Base-by-base conservation (phyloP, 352 stramenopile genomes). In the Phytophthora tentaculata region DNA sequence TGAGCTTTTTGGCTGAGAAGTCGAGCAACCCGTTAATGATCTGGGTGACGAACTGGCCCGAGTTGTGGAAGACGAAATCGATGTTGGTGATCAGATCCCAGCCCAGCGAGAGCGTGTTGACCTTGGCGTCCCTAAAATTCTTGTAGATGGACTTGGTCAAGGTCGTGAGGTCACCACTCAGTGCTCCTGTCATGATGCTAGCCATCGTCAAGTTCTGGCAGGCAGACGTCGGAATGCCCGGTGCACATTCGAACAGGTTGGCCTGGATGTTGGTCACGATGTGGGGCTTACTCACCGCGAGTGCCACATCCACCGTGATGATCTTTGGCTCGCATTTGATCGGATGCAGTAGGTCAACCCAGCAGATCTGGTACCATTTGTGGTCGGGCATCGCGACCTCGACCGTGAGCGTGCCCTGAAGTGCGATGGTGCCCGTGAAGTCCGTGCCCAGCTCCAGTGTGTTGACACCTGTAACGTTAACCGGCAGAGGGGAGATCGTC, bases 291-390 rank as follows among this genome's bases (percentile, higher is more conserved):
- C 64, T 45, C 22, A 91, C 57, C 10, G 61, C 61, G 37, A 89
- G 55, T 19, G 57, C 64, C 26, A 88, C 62, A 20, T 82, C 66
- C 19, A 88, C 65, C 28, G 63, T 73, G 23, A 89, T 49, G 6
- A 64, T 69, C 39, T 74, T 49, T 14, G 83, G 71, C 28, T 59
- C 54, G 58, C 83, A 91, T 41, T 72, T 67, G 22, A 69, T 69
- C 24, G 79, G 79, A 67, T 88, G 69, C 49, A 89, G 61, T 41
- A 82, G 48, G 68, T 87, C 68, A 49, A 80, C 78, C 75, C 77
- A 88, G 77, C 81, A 88, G 51, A 89, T 69, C 56, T 85, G 72
- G 61, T 79, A 89, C 80, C 83, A 91, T 58, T 83, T 80, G 61
- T 84, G 72, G 67, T 89, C 58, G 26, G 77, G 71, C 76, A 87